Evolutionary conservation across 1,284 basidiomycete species (phyloP), one percentile per base, ranked within the genome.

Genomic region (Pseudozyma pruni): DNA sequence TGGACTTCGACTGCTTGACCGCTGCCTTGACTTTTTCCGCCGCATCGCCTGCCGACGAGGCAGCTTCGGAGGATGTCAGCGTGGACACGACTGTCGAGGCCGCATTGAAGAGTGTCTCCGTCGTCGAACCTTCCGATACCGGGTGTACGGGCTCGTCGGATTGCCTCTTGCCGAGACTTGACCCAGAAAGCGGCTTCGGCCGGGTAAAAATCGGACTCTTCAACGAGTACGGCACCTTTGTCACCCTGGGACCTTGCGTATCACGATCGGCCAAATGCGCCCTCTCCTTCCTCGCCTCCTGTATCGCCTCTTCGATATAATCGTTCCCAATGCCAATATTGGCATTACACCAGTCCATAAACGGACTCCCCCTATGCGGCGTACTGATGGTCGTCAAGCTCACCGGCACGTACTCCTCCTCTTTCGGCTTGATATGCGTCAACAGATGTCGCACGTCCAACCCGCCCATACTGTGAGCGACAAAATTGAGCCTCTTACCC

Each of bases 271-370:
- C 56, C 13, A 51, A 44, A 23, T 62, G 48, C 8, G 59, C 63
- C 2, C 64, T 61, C 38, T 69, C 47, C 16, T 47, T 42, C n/a
- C 61, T 29, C 6, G 72, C 74, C 35, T 81, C 64, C 29, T 62
- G 49, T 33, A 81, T 70, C 19, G 72, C 72, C 35, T 71, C 55
- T 35, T 81, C 79, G 48, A 81, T 75, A 42, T 72, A 72, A 19
- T 80, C 80, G 41, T 78, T 74, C 27, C 80, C 80, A 13, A 79
- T 73, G 10, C 80, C 80, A 22, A 81, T 77, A 53, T 81, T 81
- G 46, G 79, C 75, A 31, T 81, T 81, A 84, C 95, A 98, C 95
- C 95, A 98, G 84, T 98, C 94, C 96, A 98, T 98, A 83, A 98
- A 98, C 0, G 95, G 94, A 74, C 91, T 94, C 23, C 95, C 95